These are phyloP conservation scores for Leccinum imitatum DNA, from an alignment of 768 basidiomycete genomes.

Conservation along the genomic window DNA sequence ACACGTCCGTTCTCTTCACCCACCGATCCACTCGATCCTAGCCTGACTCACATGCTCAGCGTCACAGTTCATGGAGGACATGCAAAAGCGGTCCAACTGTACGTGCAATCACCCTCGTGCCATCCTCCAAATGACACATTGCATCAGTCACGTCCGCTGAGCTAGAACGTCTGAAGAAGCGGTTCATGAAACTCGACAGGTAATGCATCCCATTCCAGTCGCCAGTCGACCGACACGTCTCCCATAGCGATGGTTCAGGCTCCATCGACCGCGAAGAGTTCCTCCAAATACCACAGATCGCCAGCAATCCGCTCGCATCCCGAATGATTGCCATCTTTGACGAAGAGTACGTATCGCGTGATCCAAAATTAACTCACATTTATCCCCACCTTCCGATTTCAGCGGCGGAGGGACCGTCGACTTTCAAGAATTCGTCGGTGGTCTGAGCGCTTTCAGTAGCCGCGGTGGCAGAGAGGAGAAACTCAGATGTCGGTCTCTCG, in stretches of 20 bases:
- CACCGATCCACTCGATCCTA: neutral
- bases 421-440: constrained; percentile 98
- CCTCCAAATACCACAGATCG: constrained; percentile 97
- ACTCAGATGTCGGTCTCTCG: constrained; percentile 72
- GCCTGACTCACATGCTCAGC: constrained; percentile 40
- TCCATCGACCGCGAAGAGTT: constrained; percentile 99
- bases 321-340: constrained; percentile 99
- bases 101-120: constrained; percentile 34
- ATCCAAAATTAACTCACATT: neutral
- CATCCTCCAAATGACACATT: constrained; percentile 12
- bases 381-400: constrained; percentile 1
- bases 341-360: constrained; percentile 75
- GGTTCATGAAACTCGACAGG: constrained; percentile 99
- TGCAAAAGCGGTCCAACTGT: constrained; percentile 98
- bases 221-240: neutral
- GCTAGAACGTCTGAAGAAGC: constrained; percentile 93
- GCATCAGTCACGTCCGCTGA: constrained; percentile 87
- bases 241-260: constrained; percentile 87
- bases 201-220: constrained; percentile 27
- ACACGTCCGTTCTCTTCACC: constrained; percentile 56
- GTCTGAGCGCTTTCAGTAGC: constrained; percentile 95
- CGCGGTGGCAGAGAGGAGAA: constrained; percentile 97
- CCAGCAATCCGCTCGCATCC: constrained; percentile 93
- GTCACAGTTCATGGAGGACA: constrained; percentile 97
- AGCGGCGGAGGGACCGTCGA: constrained; percentile 99